Evolutionary conservation across 345 rosid genomes (phyloP), one percentile per base, ranked within the genome.

Genomic region (Brassica nigra): DNA sequence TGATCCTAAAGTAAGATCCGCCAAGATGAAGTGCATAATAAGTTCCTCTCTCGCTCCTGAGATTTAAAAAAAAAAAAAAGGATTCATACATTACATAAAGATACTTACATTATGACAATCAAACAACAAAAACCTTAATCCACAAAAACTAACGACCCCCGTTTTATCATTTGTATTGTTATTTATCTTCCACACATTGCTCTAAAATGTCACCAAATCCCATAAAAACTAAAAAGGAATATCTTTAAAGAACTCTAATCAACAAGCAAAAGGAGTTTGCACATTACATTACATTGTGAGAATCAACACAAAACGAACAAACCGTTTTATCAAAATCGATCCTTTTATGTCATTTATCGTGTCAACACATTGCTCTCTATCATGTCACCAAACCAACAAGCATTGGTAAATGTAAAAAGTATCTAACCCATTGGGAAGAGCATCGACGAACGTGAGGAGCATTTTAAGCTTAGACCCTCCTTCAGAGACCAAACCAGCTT

Each of bases 401-500:
- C 81, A 78, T 71, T 65, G 1, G 8, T 15, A 59, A 4, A 62
- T 30, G 16, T 59, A 8, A 11, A 67, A 58, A 10, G 4, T 7
- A 52, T 3, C 66, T 79, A 29, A 85, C 87, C 85, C 85, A 66
- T 76, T 79, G 6, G 84, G 98, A 10, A 94, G 90, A 76, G 66
- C 89, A 84, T 92, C 95, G 36, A 91, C 98, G 70, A 83, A 90
- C 80, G 97, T 89, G 75, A 92, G 97, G 81, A 92, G 70, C 99
- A 94, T 94, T 85, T 90, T 92, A 82, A 94, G 97, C 90, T 92
- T 94, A 14, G 98, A 92, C 2, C 97, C 98, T 62, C 97, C 98
- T 83, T 94, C 98, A 28, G 98, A 94, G 28, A 93, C 97, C 87
- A 94, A 90, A 4, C 98, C 98, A 77, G 97, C 97, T 78, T 94